Conservation (phyloP, 73 alveolate species). For the Paramecium caudatum region DNA sequence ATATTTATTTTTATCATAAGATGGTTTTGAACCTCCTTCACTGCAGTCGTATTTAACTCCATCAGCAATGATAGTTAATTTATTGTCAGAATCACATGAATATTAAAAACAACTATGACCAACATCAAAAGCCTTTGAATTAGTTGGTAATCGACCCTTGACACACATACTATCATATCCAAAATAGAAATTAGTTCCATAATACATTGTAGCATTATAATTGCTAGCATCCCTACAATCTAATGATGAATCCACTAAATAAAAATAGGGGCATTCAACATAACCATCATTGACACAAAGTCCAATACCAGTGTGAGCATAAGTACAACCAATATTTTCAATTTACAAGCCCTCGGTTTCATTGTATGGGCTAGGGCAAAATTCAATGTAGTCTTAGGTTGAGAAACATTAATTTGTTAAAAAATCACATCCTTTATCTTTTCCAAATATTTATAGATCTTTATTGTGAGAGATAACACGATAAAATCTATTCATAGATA, state of each 20-base stretch:
- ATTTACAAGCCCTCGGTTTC: neutral
- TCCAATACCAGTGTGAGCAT: neutral
- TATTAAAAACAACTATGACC: slow-evolving; percentile 29
- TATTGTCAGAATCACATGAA: neutral
- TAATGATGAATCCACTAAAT: neutral
- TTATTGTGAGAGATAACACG: neutral
- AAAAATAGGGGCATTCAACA: slow-evolving; percentile 2
- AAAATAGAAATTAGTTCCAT: neutral
- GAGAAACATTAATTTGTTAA: neutral
- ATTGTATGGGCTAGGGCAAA: neutral
- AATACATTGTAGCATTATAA: neutral
- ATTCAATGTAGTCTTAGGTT: neutral
- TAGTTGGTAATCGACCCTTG: neutral
- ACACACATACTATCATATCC: slow-evolving; percentile 70
- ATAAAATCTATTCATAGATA: neutral
- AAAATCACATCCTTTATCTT: slow-evolving; percentile 56
- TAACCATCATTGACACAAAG: neutral
- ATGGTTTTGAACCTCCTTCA: neutral
- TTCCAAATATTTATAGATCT: slow-evolving; percentile 1
- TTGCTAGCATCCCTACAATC: slow-evolving; percentile 51
- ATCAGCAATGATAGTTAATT: neutral
- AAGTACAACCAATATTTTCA: neutral
- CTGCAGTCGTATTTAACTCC: neutral
- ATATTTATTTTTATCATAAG: neutral
- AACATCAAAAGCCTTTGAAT: neutral